These are phyloP conservation scores for Beauveria asiatica DNA, from an alignment of 2,329 filamentous ascomycete genomes.

Conservation along the genomic window DNA sequence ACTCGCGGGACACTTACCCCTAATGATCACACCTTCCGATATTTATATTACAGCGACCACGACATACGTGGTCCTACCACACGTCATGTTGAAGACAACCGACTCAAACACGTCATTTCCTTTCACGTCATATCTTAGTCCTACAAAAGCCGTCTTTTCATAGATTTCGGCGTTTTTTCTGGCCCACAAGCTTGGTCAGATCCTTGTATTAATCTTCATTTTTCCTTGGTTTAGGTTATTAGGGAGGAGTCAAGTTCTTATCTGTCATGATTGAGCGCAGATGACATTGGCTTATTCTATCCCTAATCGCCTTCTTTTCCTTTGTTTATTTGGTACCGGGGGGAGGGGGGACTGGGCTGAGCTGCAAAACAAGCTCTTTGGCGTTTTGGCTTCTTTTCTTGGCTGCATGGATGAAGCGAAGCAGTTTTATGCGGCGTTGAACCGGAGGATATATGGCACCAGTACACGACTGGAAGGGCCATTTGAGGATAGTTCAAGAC, in stretches of 20 bases:
- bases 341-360: background rate
- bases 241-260: background rate
- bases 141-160: constrained; percentile 19
- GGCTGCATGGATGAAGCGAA: constrained; percentile 9
- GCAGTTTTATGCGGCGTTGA: background rate
- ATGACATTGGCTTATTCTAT: background rate
- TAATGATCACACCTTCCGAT: constrained; percentile 2
- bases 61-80: background rate
- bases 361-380: constrained; percentile 4
- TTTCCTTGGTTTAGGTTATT: background rate
- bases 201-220: constrained; percentile 3
- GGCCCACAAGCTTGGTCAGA: constrained; percentile 13
- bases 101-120: constrained; percentile 3
- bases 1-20: background rate
- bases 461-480: constrained; percentile 1
- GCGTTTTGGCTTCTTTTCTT: background rate
- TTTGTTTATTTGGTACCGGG: background rate
- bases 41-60: constrained; percentile 5
- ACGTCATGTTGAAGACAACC: constrained; percentile 9
- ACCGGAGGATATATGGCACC: background rate
- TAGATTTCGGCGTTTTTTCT: constrained; percentile 25
- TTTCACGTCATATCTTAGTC: constrained; percentile 3
- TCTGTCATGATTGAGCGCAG: constrained; percentile 1
- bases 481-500: constrained; percentile 7
- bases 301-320: background rate